phyloP scores from a whole-genome alignment of 352 stramenopile genomes.

The Globisporangium ultimum region DNA sequence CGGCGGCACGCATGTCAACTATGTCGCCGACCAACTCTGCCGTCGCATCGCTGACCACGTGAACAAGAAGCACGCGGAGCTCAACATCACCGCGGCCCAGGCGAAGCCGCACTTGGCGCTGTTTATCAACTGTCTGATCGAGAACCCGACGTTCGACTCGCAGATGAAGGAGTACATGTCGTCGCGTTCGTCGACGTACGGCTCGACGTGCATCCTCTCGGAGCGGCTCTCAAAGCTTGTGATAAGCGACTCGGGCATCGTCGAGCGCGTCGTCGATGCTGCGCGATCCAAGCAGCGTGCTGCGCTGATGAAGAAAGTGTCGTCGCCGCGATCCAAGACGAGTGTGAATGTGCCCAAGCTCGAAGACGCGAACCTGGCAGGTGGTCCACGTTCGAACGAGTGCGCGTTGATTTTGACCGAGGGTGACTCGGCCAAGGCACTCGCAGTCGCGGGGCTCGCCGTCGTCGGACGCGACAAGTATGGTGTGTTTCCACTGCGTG shows the following conservation, averaged over 20 bases:
- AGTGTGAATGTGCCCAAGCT: constrained; percentile 97
- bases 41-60: constrained; percentile 92
- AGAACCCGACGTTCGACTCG: constrained; percentile 99
- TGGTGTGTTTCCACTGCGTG: constrained; percentile 98
- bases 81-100: constrained; percentile 89
- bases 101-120: constrained; percentile 98
- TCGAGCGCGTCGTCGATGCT: constrained; percentile 91
- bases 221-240: constrained; percentile 95
- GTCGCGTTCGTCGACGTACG: constrained; percentile 84
- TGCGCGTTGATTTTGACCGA: constrained; percentile 99
- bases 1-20: constrained; percentile 95
- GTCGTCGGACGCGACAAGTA: constrained; percentile 98
- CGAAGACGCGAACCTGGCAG: constrained; percentile 98
- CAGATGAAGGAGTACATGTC: constrained; percentile 99
- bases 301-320: constrained; percentile 92
- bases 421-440: constrained; percentile 98
- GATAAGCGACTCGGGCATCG: constrained; percentile 93
- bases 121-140: constrained; percentile 98
- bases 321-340: constrained; percentile 43
- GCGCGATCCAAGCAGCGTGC: constrained; percentile 93
- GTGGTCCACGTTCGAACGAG: constrained; percentile 88
- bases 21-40: constrained; percentile 79
- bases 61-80: constrained; percentile 95
- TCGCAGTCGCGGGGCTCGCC: constrained; percentile 97
- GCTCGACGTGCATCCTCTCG: constrained; percentile 89